These are phyloP conservation scores for Amesomyces nigricolor DNA, from an alignment of 2,329 filamentous ascomycete genomes.

Conservation along the genomic window DNA sequence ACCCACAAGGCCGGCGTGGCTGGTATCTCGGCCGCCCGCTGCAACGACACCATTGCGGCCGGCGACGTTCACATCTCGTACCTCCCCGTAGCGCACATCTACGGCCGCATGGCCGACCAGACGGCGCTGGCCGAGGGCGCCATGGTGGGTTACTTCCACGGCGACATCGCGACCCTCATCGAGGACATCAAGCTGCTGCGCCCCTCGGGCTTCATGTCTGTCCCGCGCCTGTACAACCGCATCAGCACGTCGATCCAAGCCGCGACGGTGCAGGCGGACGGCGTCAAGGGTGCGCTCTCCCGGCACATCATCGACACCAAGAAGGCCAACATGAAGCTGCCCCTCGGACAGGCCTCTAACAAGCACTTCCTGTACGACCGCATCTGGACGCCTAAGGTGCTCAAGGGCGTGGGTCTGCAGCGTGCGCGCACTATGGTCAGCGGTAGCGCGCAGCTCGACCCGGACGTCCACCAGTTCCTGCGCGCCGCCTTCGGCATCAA, in stretches of 20 bases:
- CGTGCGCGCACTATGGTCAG: slow-evolving; percentile 69
- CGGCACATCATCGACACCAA: slow-evolving; percentile 76
- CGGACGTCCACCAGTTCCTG: slow-evolving; percentile 80
- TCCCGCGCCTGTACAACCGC: slow-evolving; percentile 86
- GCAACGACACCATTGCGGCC: slow-evolving; percentile 44
- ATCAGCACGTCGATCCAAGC: slow-evolving; percentile 79
- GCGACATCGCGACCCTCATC: slow-evolving; percentile 76
- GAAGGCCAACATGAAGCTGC: slow-evolving; percentile 67
- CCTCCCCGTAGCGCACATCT: slow-evolving; percentile 90
- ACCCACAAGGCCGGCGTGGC: slow-evolving; percentile 78
- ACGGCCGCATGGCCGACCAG: slow-evolving; percentile 79
- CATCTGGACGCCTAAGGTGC: slow-evolving; percentile 87
- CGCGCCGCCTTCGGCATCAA: slow-evolving; percentile 73
- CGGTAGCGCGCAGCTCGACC: slow-evolving; percentile 86
- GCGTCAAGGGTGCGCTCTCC: slow-evolving; percentile 75
- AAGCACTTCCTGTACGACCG: slow-evolving; percentile 73
- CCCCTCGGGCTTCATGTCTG: slow-evolving; percentile 78
- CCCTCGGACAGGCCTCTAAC: slow-evolving; percentile 69
- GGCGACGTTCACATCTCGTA: slow-evolving; percentile 73
- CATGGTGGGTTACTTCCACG: slow-evolving; percentile 86
- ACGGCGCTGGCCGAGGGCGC: slow-evolving; percentile 64
- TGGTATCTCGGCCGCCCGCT: slow-evolving; percentile 57
- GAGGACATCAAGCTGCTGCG: slow-evolving; percentile 86
- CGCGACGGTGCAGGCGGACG: slow-evolving; percentile 70
- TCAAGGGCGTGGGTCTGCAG: slow-evolving; percentile 75